These are phyloP conservation scores for Cordyceps javanica DNA, from an alignment of 2,329 filamentous ascomycete species.

Conservation along the genomic window DNA sequence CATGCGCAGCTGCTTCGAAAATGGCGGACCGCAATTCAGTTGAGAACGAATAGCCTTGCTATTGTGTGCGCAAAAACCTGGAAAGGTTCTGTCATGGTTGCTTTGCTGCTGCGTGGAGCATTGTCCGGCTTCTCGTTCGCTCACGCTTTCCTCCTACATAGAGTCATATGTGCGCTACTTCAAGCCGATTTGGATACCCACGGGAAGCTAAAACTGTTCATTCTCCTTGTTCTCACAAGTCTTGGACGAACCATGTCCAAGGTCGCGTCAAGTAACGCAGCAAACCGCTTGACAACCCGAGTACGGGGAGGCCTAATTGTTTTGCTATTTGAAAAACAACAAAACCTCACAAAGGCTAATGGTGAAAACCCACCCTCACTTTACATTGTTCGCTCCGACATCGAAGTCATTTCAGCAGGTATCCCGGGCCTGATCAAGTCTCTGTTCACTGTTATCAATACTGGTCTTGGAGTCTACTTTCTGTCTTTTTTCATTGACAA, in stretches of 20 bases:
- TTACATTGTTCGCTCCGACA: neutral
- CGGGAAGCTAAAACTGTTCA: neutral
- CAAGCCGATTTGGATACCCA: neutral
- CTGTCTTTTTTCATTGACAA: neutral
- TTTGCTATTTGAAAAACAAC: constrained; percentile 43
- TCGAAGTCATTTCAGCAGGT: neutral
- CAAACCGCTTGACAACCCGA: constrained; percentile 23
- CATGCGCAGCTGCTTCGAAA: neutral
- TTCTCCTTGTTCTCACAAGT: neutral
- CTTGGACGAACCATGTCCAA: neutral
- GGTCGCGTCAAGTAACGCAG: neutral
- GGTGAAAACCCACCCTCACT: constrained; percentile 21
- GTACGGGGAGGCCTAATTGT: constrained; percentile 28
- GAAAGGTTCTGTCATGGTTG: neutral
- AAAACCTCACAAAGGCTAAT: constrained; percentile 23
- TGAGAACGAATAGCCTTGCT: neutral
- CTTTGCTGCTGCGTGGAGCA: neutral
- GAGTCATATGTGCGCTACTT: neutral
- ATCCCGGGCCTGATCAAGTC: neutral
- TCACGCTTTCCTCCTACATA: neutral
- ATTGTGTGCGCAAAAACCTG: neutral
- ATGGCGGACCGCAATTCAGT: neutral
- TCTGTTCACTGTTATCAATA: neutral
- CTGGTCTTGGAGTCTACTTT: neutral
- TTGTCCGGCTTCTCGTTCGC: neutral